A percentile compares a stretch with the other conserved stretches of the same genome.
Conservation (phyloP, 73 alveolate species). For the Paramecium primaurelia region DNA sequence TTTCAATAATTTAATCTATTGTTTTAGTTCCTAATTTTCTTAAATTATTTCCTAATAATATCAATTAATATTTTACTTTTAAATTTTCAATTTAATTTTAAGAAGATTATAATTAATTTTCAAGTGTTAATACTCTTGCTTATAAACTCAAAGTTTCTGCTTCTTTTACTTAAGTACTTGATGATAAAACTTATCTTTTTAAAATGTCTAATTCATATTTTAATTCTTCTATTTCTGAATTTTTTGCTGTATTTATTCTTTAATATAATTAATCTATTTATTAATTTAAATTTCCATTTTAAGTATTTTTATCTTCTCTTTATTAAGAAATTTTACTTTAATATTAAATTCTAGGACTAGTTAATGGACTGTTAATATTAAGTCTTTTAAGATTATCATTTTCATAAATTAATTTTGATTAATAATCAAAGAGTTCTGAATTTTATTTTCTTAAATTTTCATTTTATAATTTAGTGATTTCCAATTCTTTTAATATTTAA, state of each 20-base stretch:
- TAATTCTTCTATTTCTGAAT: background rate
- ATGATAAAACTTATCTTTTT: background rate
- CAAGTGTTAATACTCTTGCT: background rate
- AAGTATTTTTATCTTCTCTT: background rate
- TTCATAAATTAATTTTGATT: background rate
- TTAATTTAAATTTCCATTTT: background rate
- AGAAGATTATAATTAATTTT: background rate
- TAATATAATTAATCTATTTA: background rate
- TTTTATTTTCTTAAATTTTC: slow-evolving; percentile 3
- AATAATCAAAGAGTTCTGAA: background rate
- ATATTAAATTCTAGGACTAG: background rate
- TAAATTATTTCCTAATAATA: background rate
- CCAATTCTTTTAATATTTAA: background rate
- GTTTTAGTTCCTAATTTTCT: background rate
- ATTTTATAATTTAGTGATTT: background rate
- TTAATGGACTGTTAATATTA: background rate
- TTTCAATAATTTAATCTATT: background rate
- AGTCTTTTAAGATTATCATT: background rate
- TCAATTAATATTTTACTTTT: background rate
- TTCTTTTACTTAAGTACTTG: background rate
- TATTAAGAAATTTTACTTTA: background rate
- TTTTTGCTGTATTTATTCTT: background rate
- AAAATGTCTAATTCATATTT: background rate
- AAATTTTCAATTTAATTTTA: background rate
- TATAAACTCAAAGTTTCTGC: background rate